Evolutionary conservation across 768 basidiomycete genomes (phyloP).

Genomic region (Fibroporia radiculosa): DNA sequence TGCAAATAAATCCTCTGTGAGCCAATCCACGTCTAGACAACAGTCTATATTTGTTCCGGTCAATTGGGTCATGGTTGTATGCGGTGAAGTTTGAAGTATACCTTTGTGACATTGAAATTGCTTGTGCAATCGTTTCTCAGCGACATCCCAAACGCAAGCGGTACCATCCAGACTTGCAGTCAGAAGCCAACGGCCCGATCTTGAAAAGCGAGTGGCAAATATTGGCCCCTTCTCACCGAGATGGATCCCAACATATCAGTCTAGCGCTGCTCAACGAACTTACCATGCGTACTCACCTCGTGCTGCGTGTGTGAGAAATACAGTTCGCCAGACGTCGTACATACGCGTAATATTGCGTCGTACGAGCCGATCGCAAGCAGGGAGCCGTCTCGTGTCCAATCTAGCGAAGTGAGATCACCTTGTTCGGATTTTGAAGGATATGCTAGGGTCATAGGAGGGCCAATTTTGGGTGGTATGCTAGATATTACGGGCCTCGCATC

Average conservation of each 20-base stretch:
- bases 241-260: constrained; percentile 8
- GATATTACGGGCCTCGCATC: constrained; percentile 19
- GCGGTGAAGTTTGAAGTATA: constrained; percentile 23
- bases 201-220: constrained; percentile 73
- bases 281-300: constrained; percentile 37
- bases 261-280: neutral
- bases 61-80: too few relatives aligned
- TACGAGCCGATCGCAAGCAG: constrained; percentile 74
- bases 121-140: constrained; percentile 47
- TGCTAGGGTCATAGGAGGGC: constrained; percentile 29
- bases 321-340: constrained; percentile 47
- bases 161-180: constrained; percentile 76
- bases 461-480: neutral
- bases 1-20: constrained; percentile 61
- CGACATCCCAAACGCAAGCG: constrained; percentile 72
- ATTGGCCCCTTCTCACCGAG: constrained; percentile 62
- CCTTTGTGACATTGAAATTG: constrained; percentile 65
- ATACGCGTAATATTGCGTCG: constrained; percentile 65
- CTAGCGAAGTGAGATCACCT: constrained; percentile 64
- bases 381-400: constrained; percentile 71
- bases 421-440: constrained; percentile 41
- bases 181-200: constrained; percentile 61
- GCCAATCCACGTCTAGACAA: constrained; percentile 78
- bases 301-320: constrained; percentile 61
- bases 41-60: constrained; percentile 42